A percentile compares a stretch with the other conserved stretches of the same genome.
phyloP scores from a whole-genome alignment of 2,329 filamentous ascomycete genomes.

The Trichoderma hamatum region DNA sequence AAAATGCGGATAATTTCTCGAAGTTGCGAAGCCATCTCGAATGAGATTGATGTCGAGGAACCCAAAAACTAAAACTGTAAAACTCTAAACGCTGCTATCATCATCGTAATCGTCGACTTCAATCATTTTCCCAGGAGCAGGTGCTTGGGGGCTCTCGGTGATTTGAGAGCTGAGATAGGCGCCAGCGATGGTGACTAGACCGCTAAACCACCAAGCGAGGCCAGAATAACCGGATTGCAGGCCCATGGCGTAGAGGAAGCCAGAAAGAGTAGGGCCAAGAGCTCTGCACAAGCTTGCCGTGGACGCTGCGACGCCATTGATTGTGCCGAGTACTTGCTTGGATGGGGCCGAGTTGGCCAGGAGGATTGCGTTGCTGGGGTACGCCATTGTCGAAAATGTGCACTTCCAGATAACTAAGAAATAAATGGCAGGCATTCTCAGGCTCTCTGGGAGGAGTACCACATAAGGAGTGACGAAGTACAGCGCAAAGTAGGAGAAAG shows the following conservation, averaged over 20 bases:
- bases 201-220: slow-evolving; percentile 91
- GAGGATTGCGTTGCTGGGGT: slow-evolving; percentile 87
- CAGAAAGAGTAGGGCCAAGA: slow-evolving; percentile 86
- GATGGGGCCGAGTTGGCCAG: slow-evolving; percentile 86
- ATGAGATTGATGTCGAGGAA: not conserved
- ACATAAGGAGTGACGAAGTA: slow-evolving; percentile 90
- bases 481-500: slow-evolving; percentile 81
- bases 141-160: slow-evolving; percentile 60
- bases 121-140: too few species aligned
- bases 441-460: slow-evolving; percentile 72
- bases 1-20: not conserved
- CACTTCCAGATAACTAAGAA: slow-evolving; percentile 86
- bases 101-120: slow-evolving; percentile 42
- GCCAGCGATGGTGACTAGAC: slow-evolving; percentile 73
- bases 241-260: slow-evolving; percentile 80
- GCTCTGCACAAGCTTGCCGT: slow-evolving; percentile 87
- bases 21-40: not conserved
- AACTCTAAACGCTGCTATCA: slow-evolving; percentile 37
- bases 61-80: not conserved
- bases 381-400: slow-evolving; percentile 86
- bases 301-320: slow-evolving; percentile 91
- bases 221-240: slow-evolving; percentile 81
- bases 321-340: slow-evolving; percentile 80
- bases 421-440: slow-evolving; percentile 77
- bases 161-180: slow-evolving; percentile 76